A percentile compares a stretch with the other conserved stretches of the same genome.
Conservation (phyloP, 306 rosid genomes). For the Acacia melanoxylon region DNA sequence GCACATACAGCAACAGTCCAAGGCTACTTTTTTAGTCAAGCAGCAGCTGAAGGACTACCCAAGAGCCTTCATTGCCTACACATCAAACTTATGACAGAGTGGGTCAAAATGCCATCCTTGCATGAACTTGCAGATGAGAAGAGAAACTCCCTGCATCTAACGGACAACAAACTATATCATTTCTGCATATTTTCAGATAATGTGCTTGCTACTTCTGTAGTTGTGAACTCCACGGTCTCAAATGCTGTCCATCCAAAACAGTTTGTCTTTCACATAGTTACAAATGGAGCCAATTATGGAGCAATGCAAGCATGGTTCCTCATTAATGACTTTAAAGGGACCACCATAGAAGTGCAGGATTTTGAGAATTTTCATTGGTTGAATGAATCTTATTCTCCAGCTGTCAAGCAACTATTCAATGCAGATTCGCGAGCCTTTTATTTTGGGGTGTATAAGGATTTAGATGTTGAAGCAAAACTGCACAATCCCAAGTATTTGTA, state of each 20-base stretch:
- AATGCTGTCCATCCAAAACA: conserved; percentile 78
- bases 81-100: conserved; percentile 74
- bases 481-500: conserved; percentile 61
- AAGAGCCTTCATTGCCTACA: conserved; percentile 83
- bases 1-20: conserved; percentile 75
- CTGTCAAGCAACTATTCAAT: conserved; percentile 59
- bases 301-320: conserved; percentile 90
- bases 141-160: conserved; percentile 63
- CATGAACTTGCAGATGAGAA: conserved; percentile 53
- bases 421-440: conserved; percentile 57
- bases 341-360: conserved; percentile 73
- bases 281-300: conserved; percentile 63
- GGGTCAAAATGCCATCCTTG: conserved; percentile 59
- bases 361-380: conserved; percentile 80
- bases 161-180: conserved; percentile 78
- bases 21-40: conserved; percentile 77
- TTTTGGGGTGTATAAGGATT: conserved; percentile 58
- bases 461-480: conserved; percentile 55
- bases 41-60: conserved; percentile 82
- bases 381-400: conserved; percentile 71
- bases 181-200: conserved; percentile 96
- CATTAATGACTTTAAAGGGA: conserved; percentile 73
- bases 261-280: conserved; percentile 82
- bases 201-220: conserved; percentile 73
- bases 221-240: conserved; percentile 76